A percentile compares a stretch with the other conserved stretches of the same genome.
Conservation (phyloP, 805 yeast genomes). For the Pichia manshurica region DNA sequence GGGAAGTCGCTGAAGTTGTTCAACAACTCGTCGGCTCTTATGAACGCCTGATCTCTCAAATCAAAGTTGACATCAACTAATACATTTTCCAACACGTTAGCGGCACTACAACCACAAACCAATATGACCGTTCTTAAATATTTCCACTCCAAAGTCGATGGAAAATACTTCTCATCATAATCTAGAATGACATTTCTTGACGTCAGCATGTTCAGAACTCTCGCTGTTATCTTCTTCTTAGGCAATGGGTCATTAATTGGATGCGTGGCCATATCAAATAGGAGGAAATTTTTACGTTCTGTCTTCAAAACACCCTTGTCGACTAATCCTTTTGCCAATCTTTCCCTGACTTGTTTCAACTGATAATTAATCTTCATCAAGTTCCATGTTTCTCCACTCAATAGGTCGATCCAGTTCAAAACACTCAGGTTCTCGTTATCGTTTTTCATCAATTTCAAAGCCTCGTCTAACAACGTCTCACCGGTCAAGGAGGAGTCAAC, state of each 20-base stretch:
- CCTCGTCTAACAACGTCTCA: conserved; percentile 90
- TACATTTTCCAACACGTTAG: conserved; percentile 91
- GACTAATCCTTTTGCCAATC: conserved; percentile 92
- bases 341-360: conserved; percentile 93
- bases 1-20: conserved; percentile 83
- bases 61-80: conserved; percentile 72
- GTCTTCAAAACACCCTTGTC: conserved; percentile 96
- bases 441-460: conserved; percentile 80
- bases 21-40: conserved; percentile 88
- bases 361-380: conserved; percentile 90
- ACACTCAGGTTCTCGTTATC: conserved; percentile 77
- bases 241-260: conserved; percentile 84
- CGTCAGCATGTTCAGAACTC: conserved; percentile 66
- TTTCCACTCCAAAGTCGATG: conserved; percentile 60
- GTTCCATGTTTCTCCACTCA: conserved; percentile 97
- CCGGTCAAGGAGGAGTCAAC: conserved; percentile 85
- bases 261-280: conserved; percentile 98
- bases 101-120: conserved; percentile 89
- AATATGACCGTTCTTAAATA: conserved; percentile 74
- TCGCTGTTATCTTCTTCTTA: conserved; percentile 71
- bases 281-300: conserved; percentile 86
- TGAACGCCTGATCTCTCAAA: conserved; percentile 85
- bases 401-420: conserved; percentile 86
- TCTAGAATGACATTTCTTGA: conserved; percentile 60
- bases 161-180: conserved; percentile 57